phyloP scores from a whole-genome alignment of 176 grass and related monocot species.

The Bonia amplexicaulis region DNA sequence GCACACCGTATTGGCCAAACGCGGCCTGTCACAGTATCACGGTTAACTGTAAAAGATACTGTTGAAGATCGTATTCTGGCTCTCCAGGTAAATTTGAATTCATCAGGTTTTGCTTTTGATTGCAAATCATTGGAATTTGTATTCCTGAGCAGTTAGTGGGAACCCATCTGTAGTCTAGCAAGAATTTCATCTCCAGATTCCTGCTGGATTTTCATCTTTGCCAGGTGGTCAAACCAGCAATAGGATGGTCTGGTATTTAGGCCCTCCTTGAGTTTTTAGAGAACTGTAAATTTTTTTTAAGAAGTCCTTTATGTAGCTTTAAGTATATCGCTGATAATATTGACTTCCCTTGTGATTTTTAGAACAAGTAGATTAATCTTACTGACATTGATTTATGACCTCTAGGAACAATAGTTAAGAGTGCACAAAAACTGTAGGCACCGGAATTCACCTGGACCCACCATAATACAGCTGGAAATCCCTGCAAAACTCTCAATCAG shows the following conservation, averaged over 20 bases:
- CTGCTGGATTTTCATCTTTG: not conserved
- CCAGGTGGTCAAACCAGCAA: not conserved
- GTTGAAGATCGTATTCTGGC: slow-evolving; percentile 96
- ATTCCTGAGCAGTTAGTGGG: not conserved
- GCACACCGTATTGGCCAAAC: slow-evolving; percentile 96
- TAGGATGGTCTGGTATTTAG: not conserved
- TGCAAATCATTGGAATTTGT: slow-evolving; percentile 4
- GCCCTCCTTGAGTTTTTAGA: not conserved
- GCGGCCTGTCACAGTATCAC: slow-evolving; percentile 81
- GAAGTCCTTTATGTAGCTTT: not conserved
- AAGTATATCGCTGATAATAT: not conserved
- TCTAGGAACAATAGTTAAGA: not conserved
- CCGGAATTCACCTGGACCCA: not conserved
- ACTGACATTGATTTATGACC: not conserved
- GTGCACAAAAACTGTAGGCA: not conserved
- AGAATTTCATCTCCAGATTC: not conserved
- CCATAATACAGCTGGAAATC: not conserved
- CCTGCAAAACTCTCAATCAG: no score
- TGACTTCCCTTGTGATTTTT: not conserved
- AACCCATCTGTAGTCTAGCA: not conserved
- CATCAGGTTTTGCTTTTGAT: not conserved
- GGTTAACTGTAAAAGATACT: slow-evolving; percentile 84
- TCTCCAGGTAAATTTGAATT: slow-evolving; percentile 66
- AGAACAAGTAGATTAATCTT: not conserved
- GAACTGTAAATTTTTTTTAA: not conserved